phyloP scores from a whole-genome alignment of 1,139 yeast species.

The Suhomyces bokatorum region DNA sequence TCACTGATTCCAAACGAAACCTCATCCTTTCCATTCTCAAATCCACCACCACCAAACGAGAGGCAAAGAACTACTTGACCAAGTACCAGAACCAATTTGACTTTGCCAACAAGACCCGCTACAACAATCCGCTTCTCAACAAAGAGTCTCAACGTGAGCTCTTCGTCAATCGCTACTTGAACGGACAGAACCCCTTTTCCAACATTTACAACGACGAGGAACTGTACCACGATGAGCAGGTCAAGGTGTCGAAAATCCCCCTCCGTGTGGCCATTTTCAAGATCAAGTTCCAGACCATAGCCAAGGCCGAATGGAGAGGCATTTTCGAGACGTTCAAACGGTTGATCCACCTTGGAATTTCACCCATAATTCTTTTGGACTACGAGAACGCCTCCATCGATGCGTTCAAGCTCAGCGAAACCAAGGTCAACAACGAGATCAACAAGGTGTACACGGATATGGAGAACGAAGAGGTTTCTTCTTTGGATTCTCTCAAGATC shows the following conservation, averaged over 20 bases:
- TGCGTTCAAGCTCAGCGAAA: conserved; percentile 35
- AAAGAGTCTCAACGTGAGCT: conserved; percentile 37
- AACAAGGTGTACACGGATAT: conserved; percentile 25
- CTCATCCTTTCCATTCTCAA: conserved; percentile 67
- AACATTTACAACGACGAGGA: conserved; percentile 37
- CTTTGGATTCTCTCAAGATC: conserved; percentile 27
- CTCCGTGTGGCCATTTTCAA: conserved; percentile 54
- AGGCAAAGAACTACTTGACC: conserved; percentile 62
- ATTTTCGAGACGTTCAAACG: conserved; percentile 52
- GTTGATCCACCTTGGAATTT: conserved; percentile 52
- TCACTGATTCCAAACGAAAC: conserved; percentile 47
- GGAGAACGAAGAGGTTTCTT: conserved; percentile 16
- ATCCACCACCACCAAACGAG: conserved; percentile 77
- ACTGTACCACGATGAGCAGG: conserved; percentile 35
- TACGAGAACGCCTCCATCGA: conserved; percentile 32
- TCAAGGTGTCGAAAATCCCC: conserved; percentile 37
- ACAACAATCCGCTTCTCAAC: conserved; percentile 14
- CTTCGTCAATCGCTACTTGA: conserved; percentile 44
- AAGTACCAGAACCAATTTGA: conserved; percentile 55
- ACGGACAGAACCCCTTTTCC: conserved; percentile 34
- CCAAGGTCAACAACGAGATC: conserved; percentile 36
- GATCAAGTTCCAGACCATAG: conserved; percentile 40
- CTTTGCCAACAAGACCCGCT: conserved; percentile 19
- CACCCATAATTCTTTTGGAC: conserved; percentile 30
- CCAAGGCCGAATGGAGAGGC: conserved; percentile 36